phyloP scores from a whole-genome alignment of 2,329 filamentous ascomycete species.

The Penicillium capsulatum region DNA sequence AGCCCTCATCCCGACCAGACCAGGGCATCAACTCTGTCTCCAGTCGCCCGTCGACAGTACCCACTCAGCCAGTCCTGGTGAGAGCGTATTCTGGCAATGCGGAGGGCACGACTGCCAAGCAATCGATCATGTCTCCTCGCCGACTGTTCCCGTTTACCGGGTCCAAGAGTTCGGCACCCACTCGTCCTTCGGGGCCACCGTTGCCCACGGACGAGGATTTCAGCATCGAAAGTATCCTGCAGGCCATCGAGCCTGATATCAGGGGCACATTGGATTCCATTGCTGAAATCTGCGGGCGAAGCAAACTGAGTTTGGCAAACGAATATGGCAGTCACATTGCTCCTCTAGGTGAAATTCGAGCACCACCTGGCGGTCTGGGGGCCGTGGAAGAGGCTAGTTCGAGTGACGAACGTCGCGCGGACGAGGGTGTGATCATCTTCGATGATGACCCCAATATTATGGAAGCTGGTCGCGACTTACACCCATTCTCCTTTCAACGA shows the following conservation, averaged over 20 bases:
- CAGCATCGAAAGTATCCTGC: conserved; percentile 53
- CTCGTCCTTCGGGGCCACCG: conserved; percentile 25
- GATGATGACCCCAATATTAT: conserved; percentile 38
- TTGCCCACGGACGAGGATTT: conserved; percentile 51
- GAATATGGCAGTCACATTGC: conserved; percentile 61
- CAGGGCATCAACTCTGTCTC: conserved; percentile 22
- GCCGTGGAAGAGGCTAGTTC: conserved; percentile 44
- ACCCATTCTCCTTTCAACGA: conserved; percentile 36
- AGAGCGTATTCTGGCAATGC: conserved; percentile 41
- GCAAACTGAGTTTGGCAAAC: conserved; percentile 58
- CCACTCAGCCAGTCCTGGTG: conserved; percentile 44
- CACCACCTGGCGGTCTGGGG: conserved; percentile 33
- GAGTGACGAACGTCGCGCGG: conserved; percentile 34
- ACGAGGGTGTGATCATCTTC: conserved; percentile 37
- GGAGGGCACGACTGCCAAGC: conserved; percentile 24
- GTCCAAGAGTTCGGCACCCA: conserved; percentile 15
- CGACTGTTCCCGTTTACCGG: conserved; percentile 30
- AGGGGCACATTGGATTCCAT: conserved; percentile 57
- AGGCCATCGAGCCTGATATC: conserved; percentile 57
- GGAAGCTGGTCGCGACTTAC: conserved; percentile 32
- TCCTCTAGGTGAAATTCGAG: conserved; percentile 55
- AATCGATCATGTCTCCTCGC: conserved; percentile 32
- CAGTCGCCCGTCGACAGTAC: conserved; percentile 27
- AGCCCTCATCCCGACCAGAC: conserved; percentile 24
- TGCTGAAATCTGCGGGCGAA: conserved; percentile 60